These are phyloP conservation scores for Bolboschoenus planiculmis DNA, from an alignment of 176 grass and related monocot genomes.

Conservation along the genomic window DNA sequence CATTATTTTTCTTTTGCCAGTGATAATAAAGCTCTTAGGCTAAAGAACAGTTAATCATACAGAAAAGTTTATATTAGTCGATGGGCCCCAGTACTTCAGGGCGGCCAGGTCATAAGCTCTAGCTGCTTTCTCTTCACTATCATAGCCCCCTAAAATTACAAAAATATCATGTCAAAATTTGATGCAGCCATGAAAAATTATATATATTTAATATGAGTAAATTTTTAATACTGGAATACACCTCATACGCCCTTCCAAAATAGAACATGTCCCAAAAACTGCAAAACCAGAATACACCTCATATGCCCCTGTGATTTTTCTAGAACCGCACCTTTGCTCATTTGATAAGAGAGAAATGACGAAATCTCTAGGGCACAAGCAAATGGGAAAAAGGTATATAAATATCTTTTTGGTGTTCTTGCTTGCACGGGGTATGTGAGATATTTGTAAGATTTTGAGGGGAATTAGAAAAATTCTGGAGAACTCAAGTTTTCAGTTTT, in stretches of 20 bases:
- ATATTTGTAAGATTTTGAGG: neutral
- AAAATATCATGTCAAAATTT: neutral
- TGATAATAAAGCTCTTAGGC: neutral
- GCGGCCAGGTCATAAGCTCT: slow-evolving; percentile 95
- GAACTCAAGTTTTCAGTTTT: neutral
- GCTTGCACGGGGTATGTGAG: neutral
- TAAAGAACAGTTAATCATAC: slow-evolving; percentile 39
- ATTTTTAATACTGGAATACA: no score
- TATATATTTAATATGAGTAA: neutral
- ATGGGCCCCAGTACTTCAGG: slow-evolving; percentile 91
- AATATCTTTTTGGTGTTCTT: neutral
- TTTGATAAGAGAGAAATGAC: neutral
- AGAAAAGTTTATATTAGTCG: slow-evolving; percentile 65
- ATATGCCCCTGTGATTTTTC: neutral
- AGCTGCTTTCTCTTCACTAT: slow-evolving; percentile 92
- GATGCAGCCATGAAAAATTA: neutral
- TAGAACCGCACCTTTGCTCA: neutral
- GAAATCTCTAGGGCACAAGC: neutral
- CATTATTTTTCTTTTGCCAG: neutral
- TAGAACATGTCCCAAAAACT: slow-evolving; percentile 10
- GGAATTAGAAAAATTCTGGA: neutral
- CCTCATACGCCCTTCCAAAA: neutral
- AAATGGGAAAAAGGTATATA: neutral
- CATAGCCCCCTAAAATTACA: slow-evolving; percentile 72
- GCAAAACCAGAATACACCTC: neutral